These are phyloP conservation scores for Nicotiana obtusifolia DNA, from an alignment of 257 asterid species.

Conservation along the genomic window DNA sequence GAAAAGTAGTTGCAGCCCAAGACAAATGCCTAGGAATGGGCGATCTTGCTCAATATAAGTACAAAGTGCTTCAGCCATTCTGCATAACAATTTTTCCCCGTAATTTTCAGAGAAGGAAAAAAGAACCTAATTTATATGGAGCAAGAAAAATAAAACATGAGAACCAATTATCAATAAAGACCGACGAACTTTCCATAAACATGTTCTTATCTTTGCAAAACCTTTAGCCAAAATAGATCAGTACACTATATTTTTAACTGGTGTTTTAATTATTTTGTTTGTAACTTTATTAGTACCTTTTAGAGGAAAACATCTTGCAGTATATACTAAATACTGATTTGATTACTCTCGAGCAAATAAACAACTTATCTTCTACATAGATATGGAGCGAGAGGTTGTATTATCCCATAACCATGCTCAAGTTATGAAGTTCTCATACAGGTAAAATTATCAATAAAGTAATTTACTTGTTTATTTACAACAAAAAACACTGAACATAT, in stretches of 20 bases:
- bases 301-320: not conserved
- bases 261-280: not conserved
- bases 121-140: not conserved
- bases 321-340: not conserved
- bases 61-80: conserved; percentile 80
- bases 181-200: not conserved
- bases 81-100: conserved; percentile 24
- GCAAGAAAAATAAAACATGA: not conserved
- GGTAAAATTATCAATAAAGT: not conserved
- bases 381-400: not conserved
- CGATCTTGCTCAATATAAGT: conserved; percentile 88
- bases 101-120: not conserved
- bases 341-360: not conserved
- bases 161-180: not conserved
- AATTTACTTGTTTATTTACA: not conserved
- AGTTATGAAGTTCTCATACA: not conserved
- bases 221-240: not conserved
- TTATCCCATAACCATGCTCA: not conserved
- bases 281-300: not conserved
- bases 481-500: not conserved
- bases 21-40: conserved; percentile 94
- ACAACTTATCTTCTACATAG: not conserved
- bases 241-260: not conserved
- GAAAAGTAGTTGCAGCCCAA: conserved; percentile 93
- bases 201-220: not conserved